A percentile compares a stretch with the other conserved stretches of the same genome.
Evolutionary conservation across 306 rosid species (phyloP).

Genomic region (Rosa lucieae): DNA sequence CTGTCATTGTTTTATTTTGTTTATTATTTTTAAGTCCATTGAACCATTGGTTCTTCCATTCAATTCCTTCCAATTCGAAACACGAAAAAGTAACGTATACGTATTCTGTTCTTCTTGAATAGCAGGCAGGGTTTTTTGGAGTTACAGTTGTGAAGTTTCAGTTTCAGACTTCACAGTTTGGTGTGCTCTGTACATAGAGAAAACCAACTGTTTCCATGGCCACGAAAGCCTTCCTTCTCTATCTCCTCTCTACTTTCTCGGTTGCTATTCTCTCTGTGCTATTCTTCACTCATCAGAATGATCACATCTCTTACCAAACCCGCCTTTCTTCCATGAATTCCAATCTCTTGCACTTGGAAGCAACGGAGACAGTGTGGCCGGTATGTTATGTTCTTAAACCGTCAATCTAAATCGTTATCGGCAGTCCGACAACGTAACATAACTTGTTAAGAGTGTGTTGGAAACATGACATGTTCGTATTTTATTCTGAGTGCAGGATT

Average conservation of each 20-base stretch:
- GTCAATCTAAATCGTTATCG: neutral
- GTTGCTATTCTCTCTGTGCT: constrained; percentile 50
- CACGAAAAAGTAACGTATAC: neutral
- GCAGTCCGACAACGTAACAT: neutral
- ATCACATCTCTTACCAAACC: constrained; percentile 3
- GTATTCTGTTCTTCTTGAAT: neutral
- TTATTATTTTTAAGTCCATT: no score
- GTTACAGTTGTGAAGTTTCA: neutral
- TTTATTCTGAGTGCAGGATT: constrained; percentile 42
- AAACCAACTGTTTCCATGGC: constrained; percentile 34
- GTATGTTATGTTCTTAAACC: constrained; percentile 33
- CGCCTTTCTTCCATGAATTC: constrained; percentile 22
- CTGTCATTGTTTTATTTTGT: neutral
- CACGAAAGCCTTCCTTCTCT: constrained; percentile 47
- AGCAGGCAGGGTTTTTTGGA: neutral
- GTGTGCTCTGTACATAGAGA: neutral
- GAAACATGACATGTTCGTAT: neutral
- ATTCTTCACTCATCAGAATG: constrained; percentile 32
- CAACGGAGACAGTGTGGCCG: constrained; percentile 59
- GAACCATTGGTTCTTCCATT: neutral
- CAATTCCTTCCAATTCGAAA: neutral
- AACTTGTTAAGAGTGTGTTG: neutral
- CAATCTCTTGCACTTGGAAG: constrained; percentile 16
- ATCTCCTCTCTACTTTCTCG: constrained; percentile 60
- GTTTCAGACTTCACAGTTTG: neutral